Conservation (phyloP, 1,284 basidiomycete species). For the Sparassis latifolia region DNA sequence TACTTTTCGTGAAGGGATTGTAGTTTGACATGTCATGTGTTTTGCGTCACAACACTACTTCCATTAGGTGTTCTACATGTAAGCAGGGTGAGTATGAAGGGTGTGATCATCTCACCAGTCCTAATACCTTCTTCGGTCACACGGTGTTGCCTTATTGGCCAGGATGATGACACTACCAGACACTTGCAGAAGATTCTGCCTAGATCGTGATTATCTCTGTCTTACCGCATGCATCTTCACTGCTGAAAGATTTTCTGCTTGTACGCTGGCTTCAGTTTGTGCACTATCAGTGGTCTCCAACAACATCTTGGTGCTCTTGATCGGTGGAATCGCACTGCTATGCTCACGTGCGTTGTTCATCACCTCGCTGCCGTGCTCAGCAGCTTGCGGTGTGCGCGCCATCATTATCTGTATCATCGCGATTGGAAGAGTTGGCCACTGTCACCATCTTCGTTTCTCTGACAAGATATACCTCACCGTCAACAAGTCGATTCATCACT, state of each 20-base stretch:
- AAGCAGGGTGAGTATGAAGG: neutral
- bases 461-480: conserved; percentile 97
- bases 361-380: conserved; percentile 93
- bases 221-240: too few species aligned
- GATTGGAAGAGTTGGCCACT: too few species aligned
- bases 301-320: conserved; percentile 95
- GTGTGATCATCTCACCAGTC: neutral
- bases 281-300: conserved; percentile 91
- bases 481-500: too few species aligned
- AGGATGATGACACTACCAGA: too few species aligned
- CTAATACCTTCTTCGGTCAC: too few species aligned
- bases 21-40: too few species aligned
- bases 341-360: conserved; percentile 96
- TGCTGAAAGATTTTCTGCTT: conserved; percentile 86
- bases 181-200: conserved; percentile 92
- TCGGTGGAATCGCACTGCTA: conserved; percentile 99
- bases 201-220: conserved; percentile 94
- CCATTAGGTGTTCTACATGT: too few species aligned
- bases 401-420: conserved; percentile 98
- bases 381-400: conserved; percentile 97
- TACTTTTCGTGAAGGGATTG: too few species aligned
- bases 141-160: too few species aligned
- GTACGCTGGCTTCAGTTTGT: conserved; percentile 83
- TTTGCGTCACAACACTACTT: neutral
- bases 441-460: too few species aligned